These are phyloP conservation scores for Juncus effusus DNA, from an alignment of 176 grass and related monocot genomes.

Conservation along the genomic window DNA sequence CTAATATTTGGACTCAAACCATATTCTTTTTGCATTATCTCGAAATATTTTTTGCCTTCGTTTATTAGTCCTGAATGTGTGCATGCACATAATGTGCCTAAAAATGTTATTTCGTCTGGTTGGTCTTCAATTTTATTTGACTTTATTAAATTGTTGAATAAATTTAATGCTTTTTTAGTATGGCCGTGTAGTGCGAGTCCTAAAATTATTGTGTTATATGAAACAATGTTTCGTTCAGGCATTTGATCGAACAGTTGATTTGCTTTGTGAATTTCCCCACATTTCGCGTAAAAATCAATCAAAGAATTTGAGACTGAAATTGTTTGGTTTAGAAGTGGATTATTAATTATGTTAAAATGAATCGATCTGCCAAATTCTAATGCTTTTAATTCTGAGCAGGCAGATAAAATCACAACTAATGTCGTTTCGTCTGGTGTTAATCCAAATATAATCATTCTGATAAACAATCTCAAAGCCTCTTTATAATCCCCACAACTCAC, in stretches of 20 bases:
- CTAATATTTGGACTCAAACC: conserved; percentile 47
- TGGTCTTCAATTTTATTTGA: conserved; percentile 27
- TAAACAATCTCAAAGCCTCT: conserved; percentile 46
- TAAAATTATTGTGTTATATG: conserved; percentile 70
- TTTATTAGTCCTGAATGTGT: conserved; percentile 41
- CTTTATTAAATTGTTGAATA: conserved; percentile 33
- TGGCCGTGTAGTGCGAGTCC: conserved; percentile 50
- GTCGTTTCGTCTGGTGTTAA: conserved; percentile 45
- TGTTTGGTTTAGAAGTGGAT: background rate
- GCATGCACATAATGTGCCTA: conserved; percentile 48
- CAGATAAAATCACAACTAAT: conserved; percentile 41
- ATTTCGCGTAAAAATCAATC: conserved; percentile 59
- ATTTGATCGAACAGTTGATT: conserved; percentile 46
- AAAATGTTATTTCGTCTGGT: conserved; percentile 43
- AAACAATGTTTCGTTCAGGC: conserved; percentile 42
- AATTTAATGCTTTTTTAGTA: conserved; percentile 38
- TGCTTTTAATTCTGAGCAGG: conserved; percentile 43
- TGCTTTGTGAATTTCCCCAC: conserved; percentile 46
- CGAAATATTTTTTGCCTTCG: conserved; percentile 44
- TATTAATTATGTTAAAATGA: conserved; percentile 31
- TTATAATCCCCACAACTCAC: conserved; percentile 26
- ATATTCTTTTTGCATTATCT: conserved; percentile 47
- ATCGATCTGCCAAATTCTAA: conserved; percentile 55
- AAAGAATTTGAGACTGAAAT: conserved; percentile 55
- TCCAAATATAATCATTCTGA: conserved; percentile 38